These are phyloP conservation scores for Pichia californica DNA, from an alignment of 805 yeast genomes.

Conservation along the genomic window DNA sequence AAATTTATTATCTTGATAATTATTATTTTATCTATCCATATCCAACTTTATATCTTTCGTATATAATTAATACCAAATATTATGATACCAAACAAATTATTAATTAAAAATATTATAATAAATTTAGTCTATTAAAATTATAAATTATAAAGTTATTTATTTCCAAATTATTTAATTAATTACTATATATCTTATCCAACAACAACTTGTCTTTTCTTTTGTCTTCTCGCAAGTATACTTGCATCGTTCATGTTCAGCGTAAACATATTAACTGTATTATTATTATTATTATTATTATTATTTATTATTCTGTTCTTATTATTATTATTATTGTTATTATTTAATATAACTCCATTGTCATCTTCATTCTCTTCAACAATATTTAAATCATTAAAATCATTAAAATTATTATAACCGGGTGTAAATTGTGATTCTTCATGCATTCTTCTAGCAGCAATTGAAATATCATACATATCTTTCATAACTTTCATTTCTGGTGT, in stretches of 20 bases:
- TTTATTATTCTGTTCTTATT: too few species aligned
- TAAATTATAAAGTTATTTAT: not conserved
- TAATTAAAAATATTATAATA: too few species aligned
- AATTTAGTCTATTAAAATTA: too few species aligned
- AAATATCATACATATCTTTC: conserved; percentile 54
- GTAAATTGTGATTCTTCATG: conserved; percentile 37
- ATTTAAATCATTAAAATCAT: conserved; percentile 6
- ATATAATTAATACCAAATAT: too few species aligned
- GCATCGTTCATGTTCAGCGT: conserved; percentile 48
- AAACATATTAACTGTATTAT: conserved; percentile 20
- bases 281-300: too few species aligned
- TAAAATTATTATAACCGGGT: not conserved
- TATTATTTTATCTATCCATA: too few species aligned
- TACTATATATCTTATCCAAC: not conserved
- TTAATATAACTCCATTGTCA: conserved; percentile 4
- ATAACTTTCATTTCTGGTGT: conserved; percentile 56
- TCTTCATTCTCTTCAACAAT: conserved; percentile 11
- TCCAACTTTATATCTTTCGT: not conserved
- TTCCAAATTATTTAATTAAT: not conserved
- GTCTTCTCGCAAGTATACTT: conserved; percentile 43
- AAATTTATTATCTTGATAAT: too few species aligned
- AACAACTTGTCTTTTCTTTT: conserved; percentile 16
- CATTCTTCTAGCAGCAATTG: conserved; percentile 55
- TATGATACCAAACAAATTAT: too few species aligned
- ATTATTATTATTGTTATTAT: too few species aligned